Conservation (phyloP, 1,284 basidiomycete genomes). For the Schizophyllum amplum region DNA sequence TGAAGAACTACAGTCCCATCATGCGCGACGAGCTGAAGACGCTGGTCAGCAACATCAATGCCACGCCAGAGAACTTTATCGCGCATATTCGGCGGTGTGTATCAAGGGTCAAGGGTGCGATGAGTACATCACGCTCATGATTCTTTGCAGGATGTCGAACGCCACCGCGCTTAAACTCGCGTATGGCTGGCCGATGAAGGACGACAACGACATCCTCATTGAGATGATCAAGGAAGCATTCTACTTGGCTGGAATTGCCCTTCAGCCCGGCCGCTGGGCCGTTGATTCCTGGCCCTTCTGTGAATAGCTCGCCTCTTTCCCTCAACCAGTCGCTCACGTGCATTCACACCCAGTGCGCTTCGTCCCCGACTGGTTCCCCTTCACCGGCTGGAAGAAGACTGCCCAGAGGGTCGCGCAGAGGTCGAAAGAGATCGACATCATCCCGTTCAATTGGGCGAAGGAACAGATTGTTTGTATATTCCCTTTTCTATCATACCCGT, state of each 20-base stretch:
- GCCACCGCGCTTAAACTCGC: constrained; percentile 29
- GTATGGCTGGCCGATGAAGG: constrained; percentile 28
- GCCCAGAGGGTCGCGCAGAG: constrained; percentile 13
- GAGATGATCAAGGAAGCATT: constrained; percentile 17
- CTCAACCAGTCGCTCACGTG: background rate
- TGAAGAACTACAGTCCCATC: constrained; percentile 21
- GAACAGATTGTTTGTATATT: constrained; percentile 21
- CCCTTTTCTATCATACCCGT: too few species aligned
- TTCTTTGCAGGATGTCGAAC: constrained; percentile 19
- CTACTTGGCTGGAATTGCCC: constrained; percentile 9
- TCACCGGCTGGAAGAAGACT: constrained; percentile 26
- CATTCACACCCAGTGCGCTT: constrained; percentile 26
- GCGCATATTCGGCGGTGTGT: constrained; percentile 22
- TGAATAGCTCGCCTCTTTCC: constrained; percentile 1
- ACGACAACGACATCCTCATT: constrained; percentile 27
- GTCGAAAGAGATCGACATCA: constrained; percentile 15
- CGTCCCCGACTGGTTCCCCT: constrained; percentile 34
- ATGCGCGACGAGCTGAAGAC: constrained; percentile 20
- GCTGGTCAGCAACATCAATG: constrained; percentile 22
- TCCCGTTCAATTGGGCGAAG: constrained; percentile 27
- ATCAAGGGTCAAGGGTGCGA: background rate
- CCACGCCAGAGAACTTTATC: constrained; percentile 21
- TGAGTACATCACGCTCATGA: background rate
- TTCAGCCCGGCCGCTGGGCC: constrained; percentile 17
- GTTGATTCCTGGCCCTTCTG: constrained; percentile 17